phyloP scores from a whole-genome alignment of 495 filamentous ascomycete genomes.

The Aspergillus bridgeri region DNA sequence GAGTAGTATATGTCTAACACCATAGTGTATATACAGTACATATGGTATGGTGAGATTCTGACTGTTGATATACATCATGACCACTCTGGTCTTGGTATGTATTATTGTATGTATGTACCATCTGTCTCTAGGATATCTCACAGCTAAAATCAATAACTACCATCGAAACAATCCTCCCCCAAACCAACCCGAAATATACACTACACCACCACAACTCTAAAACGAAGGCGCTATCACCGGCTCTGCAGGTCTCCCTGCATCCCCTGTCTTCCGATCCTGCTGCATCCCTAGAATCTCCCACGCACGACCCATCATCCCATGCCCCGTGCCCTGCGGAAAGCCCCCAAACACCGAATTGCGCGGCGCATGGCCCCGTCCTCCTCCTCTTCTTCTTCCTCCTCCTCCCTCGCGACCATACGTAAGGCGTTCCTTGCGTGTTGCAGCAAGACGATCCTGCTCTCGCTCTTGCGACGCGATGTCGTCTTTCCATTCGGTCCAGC shows the following conservation, averaged over 20 bases:
- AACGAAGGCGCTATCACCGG: constrained; percentile 13
- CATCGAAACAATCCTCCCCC: background rate
- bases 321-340: constrained; percentile 34
- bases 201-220: background rate
- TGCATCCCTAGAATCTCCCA: constrained; percentile 47
- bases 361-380: constrained; percentile 24
- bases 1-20: too few relatives aligned
- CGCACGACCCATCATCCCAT: constrained; percentile 46
- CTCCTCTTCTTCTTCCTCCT: background rate
- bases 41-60: too few relatives aligned
- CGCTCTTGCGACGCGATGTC: constrained; percentile 48
- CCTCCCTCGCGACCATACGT: constrained; percentile 17
- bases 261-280: constrained; percentile 31
- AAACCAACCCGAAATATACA: background rate
- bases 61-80: too few relatives aligned
- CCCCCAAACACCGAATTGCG: constrained; percentile 29
- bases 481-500: constrained; percentile 58
- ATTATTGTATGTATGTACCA: too few relatives aligned
- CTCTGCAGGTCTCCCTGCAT: constrained; percentile 10
- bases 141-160: too few relatives aligned
- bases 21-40: too few relatives aligned
- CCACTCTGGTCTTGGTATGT: too few relatives aligned
- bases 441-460: constrained; percentile 39
- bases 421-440: constrained; percentile 34
- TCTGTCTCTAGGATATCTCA: too few relatives aligned